Percentiles rank a stretch among this genome's conserved stretches.
Evolutionary conservation across 2,329 filamentous ascomycete species (phyloP).

Genomic region (Fusarium torreyae): DNA sequence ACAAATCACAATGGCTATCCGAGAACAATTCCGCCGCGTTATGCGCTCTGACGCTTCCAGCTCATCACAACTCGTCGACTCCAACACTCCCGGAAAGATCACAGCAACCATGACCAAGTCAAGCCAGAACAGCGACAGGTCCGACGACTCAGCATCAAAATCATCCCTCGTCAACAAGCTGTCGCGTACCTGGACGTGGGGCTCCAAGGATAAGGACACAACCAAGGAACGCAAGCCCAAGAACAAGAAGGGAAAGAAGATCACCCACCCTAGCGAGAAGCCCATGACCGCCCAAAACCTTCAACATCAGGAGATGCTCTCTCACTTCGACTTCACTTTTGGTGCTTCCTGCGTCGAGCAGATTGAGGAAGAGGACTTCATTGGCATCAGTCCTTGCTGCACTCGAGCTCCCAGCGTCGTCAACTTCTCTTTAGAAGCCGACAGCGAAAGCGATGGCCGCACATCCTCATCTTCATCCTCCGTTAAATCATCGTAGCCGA

Average conservation of each 20-base stretch:
- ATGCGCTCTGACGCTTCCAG: slow-evolving; percentile 55
- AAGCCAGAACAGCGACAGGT: slow-evolving; percentile 48
- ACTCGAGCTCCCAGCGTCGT: slow-evolving; percentile 58
- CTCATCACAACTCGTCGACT: slow-evolving; percentile 54
- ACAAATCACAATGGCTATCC: slow-evolving; percentile 57
- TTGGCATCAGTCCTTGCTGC: slow-evolving; percentile 62
- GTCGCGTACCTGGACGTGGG: slow-evolving; percentile 53
- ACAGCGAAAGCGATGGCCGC: slow-evolving; percentile 45
- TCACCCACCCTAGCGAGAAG: slow-evolving; percentile 61
- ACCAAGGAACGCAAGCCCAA: slow-evolving; percentile 52
- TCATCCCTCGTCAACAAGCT: slow-evolving; percentile 50
- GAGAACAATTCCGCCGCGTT: slow-evolving; percentile 60
- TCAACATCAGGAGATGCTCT: slow-evolving; percentile 63
- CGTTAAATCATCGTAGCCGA: slow-evolving; percentile 39
- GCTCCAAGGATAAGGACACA: slow-evolving; percentile 49
- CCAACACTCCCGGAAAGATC: slow-evolving; percentile 50
- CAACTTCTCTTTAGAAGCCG: slow-evolving; percentile 44
- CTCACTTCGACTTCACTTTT: slow-evolving; percentile 63
- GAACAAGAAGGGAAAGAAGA: slow-evolving; percentile 48
- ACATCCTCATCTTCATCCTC: slow-evolving; percentile 43
- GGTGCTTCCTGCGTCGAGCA: slow-evolving; percentile 56
- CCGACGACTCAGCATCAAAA: slow-evolving; percentile 52
- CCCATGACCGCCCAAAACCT: slow-evolving; percentile 63
- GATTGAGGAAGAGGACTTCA: slow-evolving; percentile 53
- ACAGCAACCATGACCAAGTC: slow-evolving; percentile 51